Conservation (phyloP, 139 green algal genomes). For the Pedinophyceae sp. region DNA sequence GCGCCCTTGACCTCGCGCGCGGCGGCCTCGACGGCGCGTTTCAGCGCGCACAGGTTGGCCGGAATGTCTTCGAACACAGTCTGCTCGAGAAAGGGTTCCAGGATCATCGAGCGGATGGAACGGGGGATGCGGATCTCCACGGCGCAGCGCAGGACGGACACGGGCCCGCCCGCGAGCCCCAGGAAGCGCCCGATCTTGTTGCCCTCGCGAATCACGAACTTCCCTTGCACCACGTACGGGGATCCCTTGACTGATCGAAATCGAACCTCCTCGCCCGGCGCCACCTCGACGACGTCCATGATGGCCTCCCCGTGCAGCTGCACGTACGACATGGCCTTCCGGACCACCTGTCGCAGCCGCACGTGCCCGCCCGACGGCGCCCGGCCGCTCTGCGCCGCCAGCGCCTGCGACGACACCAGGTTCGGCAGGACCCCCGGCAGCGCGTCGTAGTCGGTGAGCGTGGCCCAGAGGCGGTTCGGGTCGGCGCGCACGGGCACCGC, state of each 20-base stretch:
- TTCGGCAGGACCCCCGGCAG: constrained; percentile 12
- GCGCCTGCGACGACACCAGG: constrained; percentile 1
- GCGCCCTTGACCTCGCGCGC: constrained; percentile 30
- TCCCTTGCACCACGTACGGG: constrained; percentile 36
- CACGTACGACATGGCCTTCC: constrained; percentile 41
- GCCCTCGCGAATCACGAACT: constrained; percentile 29
- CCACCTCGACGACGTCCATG: constrained; percentile 38
- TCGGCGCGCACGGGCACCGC: no score
- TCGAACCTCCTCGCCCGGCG: constrained; percentile 27
- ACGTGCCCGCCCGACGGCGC: constrained; percentile 1
- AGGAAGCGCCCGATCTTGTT: no score
- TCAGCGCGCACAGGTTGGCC: not conserved
- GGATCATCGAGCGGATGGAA: constrained; percentile 15
- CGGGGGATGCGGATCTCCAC: constrained; percentile 32
- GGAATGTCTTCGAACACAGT: constrained; percentile 7
- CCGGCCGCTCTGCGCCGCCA: not conserved
- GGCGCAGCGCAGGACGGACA: constrained; percentile 39
- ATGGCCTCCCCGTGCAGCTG: constrained; percentile 31
- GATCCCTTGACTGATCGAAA: constrained; percentile 33
- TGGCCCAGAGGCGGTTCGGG: no score
- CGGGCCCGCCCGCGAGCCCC: not conserved
- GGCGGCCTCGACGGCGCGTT: constrained; percentile 33
- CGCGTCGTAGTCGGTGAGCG: constrained; percentile 34
- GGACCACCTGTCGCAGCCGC: constrained; percentile 22
- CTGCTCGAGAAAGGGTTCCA: constrained; percentile 38